These are phyloP conservation scores for Komagataella populi DNA, from an alignment of 805 yeast genomes.

Conservation along the genomic window DNA sequence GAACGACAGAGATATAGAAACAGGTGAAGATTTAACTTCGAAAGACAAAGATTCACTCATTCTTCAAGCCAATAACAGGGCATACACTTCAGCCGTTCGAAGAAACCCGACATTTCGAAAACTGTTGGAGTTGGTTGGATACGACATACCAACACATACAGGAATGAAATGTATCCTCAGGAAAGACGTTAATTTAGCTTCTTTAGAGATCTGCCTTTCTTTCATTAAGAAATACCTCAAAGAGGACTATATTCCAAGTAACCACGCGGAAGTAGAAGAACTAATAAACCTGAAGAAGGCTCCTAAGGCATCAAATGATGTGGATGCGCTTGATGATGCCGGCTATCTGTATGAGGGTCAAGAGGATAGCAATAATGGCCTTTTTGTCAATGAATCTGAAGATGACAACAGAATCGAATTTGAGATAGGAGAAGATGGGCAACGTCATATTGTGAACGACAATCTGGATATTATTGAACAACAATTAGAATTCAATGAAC, in stretches of 20 bases:
- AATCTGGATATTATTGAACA: neutral
- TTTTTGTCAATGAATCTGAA: neutral
- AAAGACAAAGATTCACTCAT: neutral
- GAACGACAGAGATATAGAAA: neutral
- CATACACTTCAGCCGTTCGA: neutral
- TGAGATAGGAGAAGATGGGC: neutral
- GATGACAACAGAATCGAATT: neutral
- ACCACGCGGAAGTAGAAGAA: neutral
- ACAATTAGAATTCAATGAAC: neutral
- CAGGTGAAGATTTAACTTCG: neutral
- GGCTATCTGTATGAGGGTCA: neutral
- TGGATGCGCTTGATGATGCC: neutral
- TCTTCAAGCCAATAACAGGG: neutral
- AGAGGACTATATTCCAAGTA: neutral
- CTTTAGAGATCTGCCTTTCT: neutral
- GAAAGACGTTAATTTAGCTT: neutral
- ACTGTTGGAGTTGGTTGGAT: neutral
- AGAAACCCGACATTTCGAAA: neutral
- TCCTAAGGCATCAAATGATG: neutral
- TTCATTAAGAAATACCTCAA: neutral
- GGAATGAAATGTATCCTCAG: neutral
- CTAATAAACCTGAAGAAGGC: neutral
- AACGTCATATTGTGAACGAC: neutral
- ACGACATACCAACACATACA: neutral
- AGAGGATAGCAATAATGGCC: neutral